Base-by-base conservation (phyloP, 2,329 filamentous ascomycete species). In the Trichoderma sp. region DNA sequence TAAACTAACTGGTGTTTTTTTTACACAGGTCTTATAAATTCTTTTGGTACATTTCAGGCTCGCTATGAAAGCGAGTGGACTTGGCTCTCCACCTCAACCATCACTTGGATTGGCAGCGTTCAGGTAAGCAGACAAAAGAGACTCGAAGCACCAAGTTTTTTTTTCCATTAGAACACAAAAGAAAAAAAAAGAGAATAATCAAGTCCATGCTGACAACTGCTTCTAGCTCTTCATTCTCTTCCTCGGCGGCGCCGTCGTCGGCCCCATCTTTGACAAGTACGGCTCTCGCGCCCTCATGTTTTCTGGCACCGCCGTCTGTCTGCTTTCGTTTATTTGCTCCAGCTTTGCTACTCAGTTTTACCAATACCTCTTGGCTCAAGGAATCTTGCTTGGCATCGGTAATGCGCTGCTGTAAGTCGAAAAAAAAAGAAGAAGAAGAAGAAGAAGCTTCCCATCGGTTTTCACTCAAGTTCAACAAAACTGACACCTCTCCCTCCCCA, bases 1-100 rank as follows among this genome's bases (percentile, higher is more conserved):
- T n/a, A 6, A 50, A 22, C 7, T 61, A 17, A n/a, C 6, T 0
- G 42, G n/a, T 53, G 5, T 5, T 15, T 53, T n/a, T 7, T 8
- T 39, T 10, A 22, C 2, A 2, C 17, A 76, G 75, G 74, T 8
- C 64, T 76, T 15, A n/a, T 76, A 22, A 77, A 79, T 69, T 75
- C 83, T n/a, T 87, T 86, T 69, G 85, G 86, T 4, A 81, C 84
- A 3, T 88, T 85, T 67, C 84, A 88, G 69, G 81, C 81, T 4
- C 83, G 84, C 74, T 88, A 87, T 70, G 70, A 71, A 54, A 35
- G 35, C 5, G 78, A 75, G 61, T 72, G 79, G 72, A 70, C 76
- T 53, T 66, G 81, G 71, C 59, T 52, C 32, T 70, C 73, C 6
- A 76, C 79, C 22, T 73, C 45, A 71, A 77, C 48, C 50, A 71